phyloP scores from a whole-genome alignment of 768 basidiomycete genomes.

The Mrakia blollopis region DNA sequence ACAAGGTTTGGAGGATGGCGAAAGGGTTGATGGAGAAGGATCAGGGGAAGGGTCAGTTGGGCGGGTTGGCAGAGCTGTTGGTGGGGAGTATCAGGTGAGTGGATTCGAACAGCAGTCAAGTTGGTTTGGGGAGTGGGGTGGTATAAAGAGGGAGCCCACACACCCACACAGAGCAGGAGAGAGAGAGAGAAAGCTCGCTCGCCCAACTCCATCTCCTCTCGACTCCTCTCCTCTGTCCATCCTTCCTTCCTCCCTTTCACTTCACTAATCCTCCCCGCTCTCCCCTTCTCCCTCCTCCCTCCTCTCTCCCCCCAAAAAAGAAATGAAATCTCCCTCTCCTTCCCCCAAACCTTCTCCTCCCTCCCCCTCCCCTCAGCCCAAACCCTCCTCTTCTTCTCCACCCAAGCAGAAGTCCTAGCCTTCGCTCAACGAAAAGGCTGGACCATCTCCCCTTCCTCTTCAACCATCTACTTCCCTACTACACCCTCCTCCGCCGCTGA shows the following conservation, averaged over 20 bases:
- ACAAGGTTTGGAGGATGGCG: constrained; percentile 93
- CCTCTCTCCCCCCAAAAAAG: constrained; percentile 48
- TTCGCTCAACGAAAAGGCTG: constrained; percentile 76
- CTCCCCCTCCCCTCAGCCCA: constrained; percentile 85
- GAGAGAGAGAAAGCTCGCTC: background rate
- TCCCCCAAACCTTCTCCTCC: constrained; percentile 87
- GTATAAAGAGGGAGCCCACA: no score
- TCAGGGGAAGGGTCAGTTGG: constrained; percentile 66
- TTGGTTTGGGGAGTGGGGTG: background rate
- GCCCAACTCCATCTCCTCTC: background rate
- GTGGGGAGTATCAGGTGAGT: constrained; percentile 26
- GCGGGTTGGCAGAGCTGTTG: constrained; percentile 15
- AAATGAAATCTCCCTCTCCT: constrained; percentile 94
- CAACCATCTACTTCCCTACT: constrained; percentile 70
- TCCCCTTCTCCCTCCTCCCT: constrained; percentile 81
- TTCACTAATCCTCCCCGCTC: background rate
- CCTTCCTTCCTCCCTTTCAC: background rate
- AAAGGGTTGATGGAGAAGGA: constrained; percentile 89
- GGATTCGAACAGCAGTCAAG: no score
- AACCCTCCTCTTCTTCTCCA: constrained; percentile 84
- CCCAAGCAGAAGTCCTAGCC: constrained; percentile 68
- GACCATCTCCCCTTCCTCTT: constrained; percentile 60
- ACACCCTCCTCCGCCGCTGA: constrained; percentile 38
- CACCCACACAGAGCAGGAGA: background rate
- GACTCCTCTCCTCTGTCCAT: background rate